phyloP scores from a whole-genome alignment of 176 grass and related monocot genomes.

The Cenchrus fungigraminus region DNA sequence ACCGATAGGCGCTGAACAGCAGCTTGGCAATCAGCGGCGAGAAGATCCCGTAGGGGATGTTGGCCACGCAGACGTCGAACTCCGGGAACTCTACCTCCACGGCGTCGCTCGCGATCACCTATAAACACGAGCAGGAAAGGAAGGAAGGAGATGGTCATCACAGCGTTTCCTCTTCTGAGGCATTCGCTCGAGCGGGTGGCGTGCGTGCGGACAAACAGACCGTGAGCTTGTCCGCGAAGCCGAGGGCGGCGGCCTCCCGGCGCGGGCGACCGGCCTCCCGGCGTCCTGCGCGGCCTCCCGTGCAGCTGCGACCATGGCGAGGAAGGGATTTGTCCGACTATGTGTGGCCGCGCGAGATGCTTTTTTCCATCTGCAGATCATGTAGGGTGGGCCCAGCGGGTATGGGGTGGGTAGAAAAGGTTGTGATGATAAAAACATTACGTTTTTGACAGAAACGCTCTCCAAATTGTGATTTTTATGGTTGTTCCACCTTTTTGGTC shows the following conservation, averaged over 20 bases:
- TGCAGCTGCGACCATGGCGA: too few relatives aligned
- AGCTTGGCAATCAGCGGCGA: constrained; percentile 90
- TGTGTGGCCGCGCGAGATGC: too few relatives aligned
- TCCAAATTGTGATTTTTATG: too few relatives aligned
- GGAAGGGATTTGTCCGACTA: too few relatives aligned
- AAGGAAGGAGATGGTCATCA: neutral
- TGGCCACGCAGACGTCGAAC: constrained; percentile 82
- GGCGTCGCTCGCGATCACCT: constrained; percentile 73
- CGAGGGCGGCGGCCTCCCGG: constrained; percentile 35
- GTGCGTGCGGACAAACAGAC: constrained; percentile 34
- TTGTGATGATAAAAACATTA: too few relatives aligned
- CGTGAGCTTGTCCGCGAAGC: constrained; percentile 49
- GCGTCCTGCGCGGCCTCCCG: too few relatives aligned
- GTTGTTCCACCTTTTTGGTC: too few relatives aligned
- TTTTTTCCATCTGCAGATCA: too few relatives aligned
- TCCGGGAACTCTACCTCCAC: constrained; percentile 67
- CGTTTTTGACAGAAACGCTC: too few relatives aligned
- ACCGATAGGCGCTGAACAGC: constrained; percentile 60
- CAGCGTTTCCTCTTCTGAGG: neutral
- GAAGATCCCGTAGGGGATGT: constrained; percentile 83
- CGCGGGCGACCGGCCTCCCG: constrained; percentile 31
- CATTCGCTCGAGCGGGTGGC: constrained; percentile 59
- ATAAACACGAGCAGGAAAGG: neutral
- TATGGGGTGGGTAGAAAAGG: too few relatives aligned
- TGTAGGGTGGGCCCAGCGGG: too few relatives aligned